Conservation (phyloP, 257 asterid genomes). For the Phtheirospermum japonicum region DNA sequence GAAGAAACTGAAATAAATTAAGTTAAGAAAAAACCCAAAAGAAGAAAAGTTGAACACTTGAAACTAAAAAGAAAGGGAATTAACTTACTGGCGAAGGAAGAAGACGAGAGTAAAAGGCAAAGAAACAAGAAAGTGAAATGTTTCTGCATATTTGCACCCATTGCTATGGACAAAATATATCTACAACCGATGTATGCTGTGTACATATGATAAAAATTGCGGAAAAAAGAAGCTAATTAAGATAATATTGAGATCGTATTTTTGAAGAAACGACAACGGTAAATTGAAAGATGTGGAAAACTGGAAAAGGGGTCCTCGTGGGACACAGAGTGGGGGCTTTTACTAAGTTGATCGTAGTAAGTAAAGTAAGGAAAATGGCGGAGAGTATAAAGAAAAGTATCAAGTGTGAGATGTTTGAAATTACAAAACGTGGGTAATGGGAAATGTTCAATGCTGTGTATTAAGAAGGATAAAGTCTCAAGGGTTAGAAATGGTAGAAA, state of each 20-base stretch:
- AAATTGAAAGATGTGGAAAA: not conserved
- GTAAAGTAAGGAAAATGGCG: slow-evolving; percentile 10
- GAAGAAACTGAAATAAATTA: too few species aligned
- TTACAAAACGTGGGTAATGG: too few species aligned
- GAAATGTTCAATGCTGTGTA: too few species aligned
- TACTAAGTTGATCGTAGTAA: slow-evolving; percentile 17
- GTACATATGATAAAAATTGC: not conserved
- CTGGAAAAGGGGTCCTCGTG: not conserved
- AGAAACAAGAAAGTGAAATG: slow-evolving; percentile 25
- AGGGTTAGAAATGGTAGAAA: too few species aligned
- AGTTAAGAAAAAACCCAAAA: too few species aligned
- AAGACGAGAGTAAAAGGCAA: slow-evolving; percentile 23
- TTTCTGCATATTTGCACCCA: slow-evolving; percentile 21
- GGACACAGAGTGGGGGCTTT: not conserved
- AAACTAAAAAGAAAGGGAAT: not conserved
- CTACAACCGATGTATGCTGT: not conserved
- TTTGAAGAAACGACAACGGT: not conserved
- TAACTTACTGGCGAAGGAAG: slow-evolving; percentile 35
- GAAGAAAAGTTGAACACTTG: not conserved
- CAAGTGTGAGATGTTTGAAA: too few species aligned
- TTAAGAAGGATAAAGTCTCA: too few species aligned
- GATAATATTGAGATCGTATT: not conserved
- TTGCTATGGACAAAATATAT: too few species aligned
- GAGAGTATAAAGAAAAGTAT: slow-evolving; percentile 24
- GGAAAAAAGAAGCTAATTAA: not conserved